phyloP scores from a whole-genome alignment of 2,329 filamentous ascomycete species.

The Penicillium palitans region DNA sequence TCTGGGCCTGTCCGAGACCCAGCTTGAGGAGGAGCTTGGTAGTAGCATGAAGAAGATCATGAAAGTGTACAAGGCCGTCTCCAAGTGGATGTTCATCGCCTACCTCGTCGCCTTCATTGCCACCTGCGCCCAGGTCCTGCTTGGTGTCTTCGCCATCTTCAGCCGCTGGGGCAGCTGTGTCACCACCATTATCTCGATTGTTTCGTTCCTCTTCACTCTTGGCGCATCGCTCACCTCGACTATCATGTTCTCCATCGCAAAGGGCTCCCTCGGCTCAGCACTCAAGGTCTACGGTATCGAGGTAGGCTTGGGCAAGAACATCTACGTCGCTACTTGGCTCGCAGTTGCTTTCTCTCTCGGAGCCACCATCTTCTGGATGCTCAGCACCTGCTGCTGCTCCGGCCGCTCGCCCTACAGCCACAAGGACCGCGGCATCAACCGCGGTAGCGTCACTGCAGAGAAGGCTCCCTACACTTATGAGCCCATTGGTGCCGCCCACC shows the following conservation, averaged over 20 bases:
- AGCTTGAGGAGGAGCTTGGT: slow-evolving; percentile 65
- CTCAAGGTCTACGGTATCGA: slow-evolving; percentile 71
- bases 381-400: slow-evolving; percentile 88
- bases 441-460: slow-evolving; percentile 52
- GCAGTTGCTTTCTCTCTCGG: slow-evolving; percentile 73
- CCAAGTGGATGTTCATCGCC: slow-evolving; percentile 79
- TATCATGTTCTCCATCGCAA: slow-evolving; percentile 68
- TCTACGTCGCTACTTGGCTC: slow-evolving; percentile 75
- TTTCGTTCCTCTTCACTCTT: slow-evolving; percentile 58
- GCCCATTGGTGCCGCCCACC: slow-evolving; percentile 45
- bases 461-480: slow-evolving; percentile 64
- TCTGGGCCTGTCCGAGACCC: slow-evolving; percentile 59
- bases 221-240: slow-evolving; percentile 72
- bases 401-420: slow-evolving; percentile 57
- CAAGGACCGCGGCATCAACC: slow-evolving; percentile 38
- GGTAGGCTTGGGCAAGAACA: slow-evolving; percentile 65
- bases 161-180: slow-evolving; percentile 77
- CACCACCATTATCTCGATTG: slow-evolving; percentile 72
- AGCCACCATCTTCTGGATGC: slow-evolving; percentile 84
- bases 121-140: slow-evolving; percentile 69
- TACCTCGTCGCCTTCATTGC: slow-evolving; percentile 73
- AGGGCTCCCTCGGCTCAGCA: slow-evolving; percentile 65
- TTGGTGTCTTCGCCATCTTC: slow-evolving; percentile 82
- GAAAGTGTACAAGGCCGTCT: slow-evolving; percentile 69
- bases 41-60: slow-evolving; percentile 66